Evolutionary conservation across 1,284 basidiomycete species (phyloP).

Genomic region (Heliocybe sulcata): DNA sequence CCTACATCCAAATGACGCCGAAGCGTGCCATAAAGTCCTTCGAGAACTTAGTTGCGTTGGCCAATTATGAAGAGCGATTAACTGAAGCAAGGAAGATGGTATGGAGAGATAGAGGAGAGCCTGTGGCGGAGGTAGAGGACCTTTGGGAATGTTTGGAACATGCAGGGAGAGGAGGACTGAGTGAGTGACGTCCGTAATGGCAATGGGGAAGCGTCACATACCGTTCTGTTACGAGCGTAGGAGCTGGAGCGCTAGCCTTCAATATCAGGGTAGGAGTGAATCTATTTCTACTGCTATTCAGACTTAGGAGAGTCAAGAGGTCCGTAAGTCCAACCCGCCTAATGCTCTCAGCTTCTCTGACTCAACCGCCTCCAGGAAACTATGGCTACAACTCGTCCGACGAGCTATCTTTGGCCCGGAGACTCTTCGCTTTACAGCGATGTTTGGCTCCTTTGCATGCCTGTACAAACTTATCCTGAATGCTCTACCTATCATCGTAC

Average conservation of each 20-base stretch:
- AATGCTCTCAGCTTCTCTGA: conserved; percentile 1
- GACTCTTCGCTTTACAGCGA: conserved; percentile 75
- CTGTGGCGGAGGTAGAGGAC: conserved; percentile 60
- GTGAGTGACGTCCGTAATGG: conserved; percentile 40
- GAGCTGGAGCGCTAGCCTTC: conserved; percentile 74
- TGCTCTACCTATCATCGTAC: conserved; percentile 72
- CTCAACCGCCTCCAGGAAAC: conserved; percentile 24
- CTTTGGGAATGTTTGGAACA: conserved; percentile 69
- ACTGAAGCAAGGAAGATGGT: conserved; percentile 69
- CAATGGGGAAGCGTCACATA: background rate
- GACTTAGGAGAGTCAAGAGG: conserved; percentile 58
- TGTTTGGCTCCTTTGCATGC: conserved; percentile 83
- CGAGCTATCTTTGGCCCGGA: conserved; percentile 78
- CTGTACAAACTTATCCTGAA: conserved; percentile 83
- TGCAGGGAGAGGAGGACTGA: conserved; percentile 64
- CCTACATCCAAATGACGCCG: conserved; percentile 36
- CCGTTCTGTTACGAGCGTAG: conserved; percentile 28
- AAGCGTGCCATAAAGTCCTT: conserved; percentile 63
- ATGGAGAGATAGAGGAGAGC: conserved; percentile 80
- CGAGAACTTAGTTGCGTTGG: conserved; percentile 73
- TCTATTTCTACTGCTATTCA: conserved; percentile 66
- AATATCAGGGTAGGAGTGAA: conserved; percentile 78
- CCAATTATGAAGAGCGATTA: conserved; percentile 70
- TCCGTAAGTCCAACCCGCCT: conserved; percentile 22
- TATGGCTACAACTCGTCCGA: conserved; percentile 55